A percentile compares a stretch with the other conserved stretches of the same genome.
Evolutionary conservation across 331 rosid species (phyloP).

Genomic region (Rosa hybrid): DNA sequence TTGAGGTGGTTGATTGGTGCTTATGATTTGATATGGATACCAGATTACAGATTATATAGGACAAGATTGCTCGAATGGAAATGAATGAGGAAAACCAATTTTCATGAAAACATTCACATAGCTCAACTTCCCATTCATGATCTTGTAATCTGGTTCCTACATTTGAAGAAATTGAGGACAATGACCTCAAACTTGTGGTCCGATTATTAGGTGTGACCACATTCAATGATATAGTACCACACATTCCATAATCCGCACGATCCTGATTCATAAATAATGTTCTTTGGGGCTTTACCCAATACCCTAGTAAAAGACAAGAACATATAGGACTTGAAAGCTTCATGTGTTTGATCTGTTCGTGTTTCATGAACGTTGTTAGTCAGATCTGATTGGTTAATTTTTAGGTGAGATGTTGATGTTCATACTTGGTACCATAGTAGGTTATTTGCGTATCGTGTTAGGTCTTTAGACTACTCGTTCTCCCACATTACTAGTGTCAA

Average conservation of each 20-base stretch:
- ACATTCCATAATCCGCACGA: not conserved
- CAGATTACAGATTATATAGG: not conserved
- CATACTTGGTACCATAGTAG: not conserved
- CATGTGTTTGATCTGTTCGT: not conserved
- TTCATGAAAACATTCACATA: slow-evolving; percentile 28
- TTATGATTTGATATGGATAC: too few species aligned
- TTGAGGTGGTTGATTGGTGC: too few species aligned
- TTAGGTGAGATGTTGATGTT: not conserved
- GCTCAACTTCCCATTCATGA: slow-evolving; percentile 33
- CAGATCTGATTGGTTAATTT: not conserved
- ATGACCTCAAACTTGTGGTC: slow-evolving; percentile 10
- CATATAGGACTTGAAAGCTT: not conserved
- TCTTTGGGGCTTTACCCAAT: not conserved
- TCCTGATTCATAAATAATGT: not conserved
- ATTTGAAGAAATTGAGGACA: slow-evolving; percentile 50
- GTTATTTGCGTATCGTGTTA: not conserved
- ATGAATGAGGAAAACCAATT: slow-evolving; percentile 37
- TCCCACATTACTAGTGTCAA: not conserved
- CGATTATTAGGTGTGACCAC: slow-evolving; percentile 4
- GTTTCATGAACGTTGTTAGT: not conserved
- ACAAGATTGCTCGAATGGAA: slow-evolving; percentile 19
- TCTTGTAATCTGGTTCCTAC: slow-evolving; percentile 33
- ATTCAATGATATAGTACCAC: not conserved
- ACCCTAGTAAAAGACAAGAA: not conserved
- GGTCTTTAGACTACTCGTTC: not conserved